A percentile compares a stretch with the other conserved stretches of the same genome.
Conservation (phyloP, 441 rosid species). For the Gossypium trilobum region DNA sequence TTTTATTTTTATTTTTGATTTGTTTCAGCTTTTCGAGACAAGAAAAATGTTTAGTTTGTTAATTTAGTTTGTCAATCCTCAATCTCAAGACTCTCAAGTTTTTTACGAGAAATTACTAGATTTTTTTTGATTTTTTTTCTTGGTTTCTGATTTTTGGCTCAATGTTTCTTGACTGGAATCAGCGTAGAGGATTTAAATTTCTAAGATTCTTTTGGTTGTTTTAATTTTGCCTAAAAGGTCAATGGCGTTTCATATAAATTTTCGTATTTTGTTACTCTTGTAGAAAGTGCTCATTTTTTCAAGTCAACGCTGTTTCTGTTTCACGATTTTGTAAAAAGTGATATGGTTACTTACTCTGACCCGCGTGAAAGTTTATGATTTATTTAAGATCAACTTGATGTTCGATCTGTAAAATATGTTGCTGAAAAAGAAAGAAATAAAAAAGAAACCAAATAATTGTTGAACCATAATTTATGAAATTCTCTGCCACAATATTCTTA, state of each 20-base stretch:
- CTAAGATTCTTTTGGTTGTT: not conserved
- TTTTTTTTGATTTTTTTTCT: not conserved
- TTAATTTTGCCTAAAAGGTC: conserved; percentile 1
- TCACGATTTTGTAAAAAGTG: not conserved
- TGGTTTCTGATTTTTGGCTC: not conserved
- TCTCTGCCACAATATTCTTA: conserved; percentile 12
- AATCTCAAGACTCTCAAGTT: not conserved
- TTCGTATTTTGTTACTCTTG: not conserved
- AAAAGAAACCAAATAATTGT: not conserved
- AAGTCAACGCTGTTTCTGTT: not conserved
- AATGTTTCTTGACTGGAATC: not conserved
- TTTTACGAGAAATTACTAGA: not conserved
- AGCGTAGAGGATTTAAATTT: not conserved
- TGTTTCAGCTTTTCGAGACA: not conserved
- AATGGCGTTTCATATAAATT: not conserved
- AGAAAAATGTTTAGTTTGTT: not conserved
- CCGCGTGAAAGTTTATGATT: not conserved
- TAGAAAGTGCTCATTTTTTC: not conserved
- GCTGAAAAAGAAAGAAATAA: not conserved
- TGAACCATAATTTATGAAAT: not conserved
- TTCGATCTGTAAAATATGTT: not conserved
- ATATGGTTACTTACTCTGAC: not conserved
- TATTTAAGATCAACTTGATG: not conserved
- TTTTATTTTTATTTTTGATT: not conserved
- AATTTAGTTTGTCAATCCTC: not conserved